A percentile compares a stretch with the other conserved stretches of the same genome.
Conservation (phyloP, 352 stramenopile species). For the Phytophthora sojae region DNA sequence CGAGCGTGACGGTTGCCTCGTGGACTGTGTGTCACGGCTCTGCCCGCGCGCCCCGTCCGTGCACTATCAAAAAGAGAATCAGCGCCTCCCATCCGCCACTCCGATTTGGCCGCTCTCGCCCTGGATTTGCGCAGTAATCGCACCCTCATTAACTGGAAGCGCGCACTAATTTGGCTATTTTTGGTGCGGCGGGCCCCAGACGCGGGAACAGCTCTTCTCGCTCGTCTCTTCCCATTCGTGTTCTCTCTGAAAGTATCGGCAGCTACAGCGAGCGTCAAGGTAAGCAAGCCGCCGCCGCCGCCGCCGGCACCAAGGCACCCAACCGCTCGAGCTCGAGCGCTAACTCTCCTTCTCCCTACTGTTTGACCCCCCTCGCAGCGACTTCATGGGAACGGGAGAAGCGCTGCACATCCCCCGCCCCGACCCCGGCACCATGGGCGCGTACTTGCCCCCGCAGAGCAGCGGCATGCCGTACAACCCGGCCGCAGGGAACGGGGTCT, state of each 20-base stretch:
- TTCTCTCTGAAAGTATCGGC: slow-evolving; percentile 38
- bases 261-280: slow-evolving; percentile 13
- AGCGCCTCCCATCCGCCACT: not conserved
- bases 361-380: not conserved
- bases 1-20: slow-evolving; percentile 5
- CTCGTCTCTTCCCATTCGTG: slow-evolving; percentile 43
- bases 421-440: slow-evolving; percentile 30
- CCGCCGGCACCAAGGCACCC: not conserved
- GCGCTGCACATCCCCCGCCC: slow-evolving; percentile 29
- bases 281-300: slow-evolving; percentile 1
- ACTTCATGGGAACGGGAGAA: slow-evolving; percentile 47
- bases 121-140: not conserved
- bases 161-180: slow-evolving; percentile 27
- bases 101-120: slow-evolving; percentile 4
- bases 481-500: slow-evolving; percentile 1
- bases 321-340: no score
- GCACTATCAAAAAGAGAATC: slow-evolving; percentile 23
- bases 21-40: not conserved
- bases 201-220: slow-evolving; percentile 31
- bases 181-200: slow-evolving; percentile 11
- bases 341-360: not conserved
- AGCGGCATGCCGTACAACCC: slow-evolving; percentile 28
- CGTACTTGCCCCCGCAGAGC: slow-evolving; percentile 33
- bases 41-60: not conserved
- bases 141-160: no score